Percentiles rank a stretch among this genome's conserved stretches.
phyloP scores from a whole-genome alignment of 306 rosid species.

The Argentina anserina region DNA sequence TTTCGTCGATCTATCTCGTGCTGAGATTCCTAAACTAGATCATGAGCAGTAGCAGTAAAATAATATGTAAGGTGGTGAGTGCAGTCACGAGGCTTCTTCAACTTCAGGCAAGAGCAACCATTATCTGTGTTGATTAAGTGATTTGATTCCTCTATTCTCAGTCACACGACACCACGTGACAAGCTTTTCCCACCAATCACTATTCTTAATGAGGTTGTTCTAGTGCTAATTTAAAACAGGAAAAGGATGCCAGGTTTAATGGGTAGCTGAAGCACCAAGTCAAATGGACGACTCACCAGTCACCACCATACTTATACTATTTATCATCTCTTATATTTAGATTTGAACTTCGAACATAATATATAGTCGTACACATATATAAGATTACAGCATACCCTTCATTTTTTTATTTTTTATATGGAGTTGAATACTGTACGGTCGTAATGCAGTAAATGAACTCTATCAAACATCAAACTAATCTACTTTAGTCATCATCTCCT shows the following conservation, averaged over 20 bases:
- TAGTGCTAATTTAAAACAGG: neutral
- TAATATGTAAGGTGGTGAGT: conserved; percentile 25
- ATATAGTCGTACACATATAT: too few species aligned
- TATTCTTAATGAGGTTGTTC: neutral
- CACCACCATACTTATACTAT: neutral
- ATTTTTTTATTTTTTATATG: too few species aligned
- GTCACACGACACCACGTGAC: conserved; percentile 59
- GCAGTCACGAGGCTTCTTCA: conserved; percentile 45
- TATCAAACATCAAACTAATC: too few species aligned
- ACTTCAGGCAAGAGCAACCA: conserved; percentile 16
- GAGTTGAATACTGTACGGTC: too few species aligned
- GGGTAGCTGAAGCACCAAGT: conserved; percentile 18
- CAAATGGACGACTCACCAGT: conserved; percentile 15
- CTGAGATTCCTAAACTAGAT: conserved; percentile 47
- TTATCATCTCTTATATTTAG: neutral
- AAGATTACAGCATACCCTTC: neutral
- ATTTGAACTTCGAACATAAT: neutral
- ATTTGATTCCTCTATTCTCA: neutral
- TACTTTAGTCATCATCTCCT: too few species aligned
- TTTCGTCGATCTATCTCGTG: conserved; percentile 47
- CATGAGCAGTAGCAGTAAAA: conserved; percentile 20
- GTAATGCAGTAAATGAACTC: too few species aligned
- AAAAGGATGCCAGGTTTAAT: conserved; percentile 23
- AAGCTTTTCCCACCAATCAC: neutral
- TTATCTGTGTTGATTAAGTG: conserved; percentile 1